Percentiles rank a stretch among this genome's conserved stretches.
These are phyloP conservation scores for Bipolaris sorokiniana DNA, from an alignment of 2,329 filamentous ascomycete genomes.

Conservation along the genomic window DNA sequence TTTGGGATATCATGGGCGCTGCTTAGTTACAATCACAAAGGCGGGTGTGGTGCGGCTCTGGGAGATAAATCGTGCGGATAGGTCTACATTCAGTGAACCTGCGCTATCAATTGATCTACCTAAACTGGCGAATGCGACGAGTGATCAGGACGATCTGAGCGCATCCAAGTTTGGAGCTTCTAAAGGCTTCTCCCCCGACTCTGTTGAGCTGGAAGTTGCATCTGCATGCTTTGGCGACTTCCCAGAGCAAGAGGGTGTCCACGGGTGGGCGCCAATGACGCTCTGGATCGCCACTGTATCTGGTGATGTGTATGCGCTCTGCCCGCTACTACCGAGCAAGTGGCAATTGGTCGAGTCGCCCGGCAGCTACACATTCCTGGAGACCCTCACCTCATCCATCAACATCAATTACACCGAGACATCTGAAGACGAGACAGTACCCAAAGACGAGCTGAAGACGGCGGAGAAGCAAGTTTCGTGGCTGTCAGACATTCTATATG, in stretches of 20 bases:
- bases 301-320: slow-evolving; percentile 91
- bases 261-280: slow-evolving; percentile 91
- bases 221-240: slow-evolving; percentile 85
- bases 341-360: slow-evolving; percentile 67
- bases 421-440: slow-evolving; percentile 44
- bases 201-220: slow-evolving; percentile 91
- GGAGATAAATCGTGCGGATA: slow-evolving; percentile 83
- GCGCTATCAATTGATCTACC: slow-evolving; percentile 84
- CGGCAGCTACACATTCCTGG: slow-evolving; percentile 70
- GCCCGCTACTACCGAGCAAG: slow-evolving; percentile 83
- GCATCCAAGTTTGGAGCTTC: slow-evolving; percentile 76
- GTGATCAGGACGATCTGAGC: slow-evolving; percentile 80
- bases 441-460: slow-evolving; percentile 51
- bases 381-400: slow-evolving; percentile 81
- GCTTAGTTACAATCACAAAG: slow-evolving; percentile 84
- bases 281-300: slow-evolving; percentile 95
- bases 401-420: slow-evolving; percentile 65
- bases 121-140: slow-evolving; percentile 84
- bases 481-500: slow-evolving; percentile 56
- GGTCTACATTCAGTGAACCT: slow-evolving; percentile 85
- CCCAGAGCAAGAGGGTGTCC: slow-evolving; percentile 61
- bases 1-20: slow-evolving; percentile 78
- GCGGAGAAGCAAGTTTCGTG: slow-evolving; percentile 65
- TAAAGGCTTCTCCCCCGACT: slow-evolving; percentile 85
- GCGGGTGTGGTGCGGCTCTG: slow-evolving; percentile 89